Evolutionary conservation across 768 basidiomycete species (phyloP).

Genomic region (Kockovaella imperatae): DNA sequence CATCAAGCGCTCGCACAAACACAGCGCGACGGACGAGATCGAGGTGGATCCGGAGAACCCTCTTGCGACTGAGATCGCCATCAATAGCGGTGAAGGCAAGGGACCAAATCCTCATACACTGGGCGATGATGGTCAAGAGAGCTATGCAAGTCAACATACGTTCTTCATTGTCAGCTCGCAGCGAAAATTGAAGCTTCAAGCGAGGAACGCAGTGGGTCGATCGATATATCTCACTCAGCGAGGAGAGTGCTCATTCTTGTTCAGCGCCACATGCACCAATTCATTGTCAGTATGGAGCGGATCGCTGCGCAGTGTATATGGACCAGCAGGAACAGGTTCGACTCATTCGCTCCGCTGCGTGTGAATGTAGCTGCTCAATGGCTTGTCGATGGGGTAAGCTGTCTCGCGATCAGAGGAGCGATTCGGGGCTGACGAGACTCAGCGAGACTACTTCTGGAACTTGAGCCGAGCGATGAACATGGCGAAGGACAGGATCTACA

Average conservation of each 20-base stretch:
- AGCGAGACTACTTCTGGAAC: conserved; percentile 99
- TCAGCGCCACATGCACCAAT: conserved; percentile 88
- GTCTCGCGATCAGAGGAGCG: not conserved
- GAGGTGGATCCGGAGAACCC: conserved; percentile 31
- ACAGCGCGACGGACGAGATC: conserved; percentile 10
- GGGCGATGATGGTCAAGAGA: conserved; percentile 45
- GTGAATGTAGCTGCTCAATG: conserved; percentile 92
- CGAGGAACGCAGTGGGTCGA: conserved; percentile 67
- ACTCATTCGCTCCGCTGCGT: conserved; percentile 86
- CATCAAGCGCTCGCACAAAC: conserved; percentile 8
- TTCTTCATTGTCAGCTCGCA: conserved; percentile 92
- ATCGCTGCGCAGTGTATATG: conserved; percentile 70
- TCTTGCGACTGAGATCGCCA: conserved; percentile 29
- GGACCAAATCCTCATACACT: conserved; percentile 38
- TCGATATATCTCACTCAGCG: not conserved
- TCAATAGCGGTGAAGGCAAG: conserved; percentile 33
- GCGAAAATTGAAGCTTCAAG: conserved; percentile 73
- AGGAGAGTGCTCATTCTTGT: not conserved
- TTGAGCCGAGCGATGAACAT: conserved; percentile 81
- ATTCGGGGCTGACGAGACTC: not conserved
- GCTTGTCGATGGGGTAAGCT: conserved; percentile 87
- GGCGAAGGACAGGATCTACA: conserved; percentile 80
- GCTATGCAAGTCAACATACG: conserved; percentile 80
- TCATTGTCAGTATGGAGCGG: conserved; percentile 83
- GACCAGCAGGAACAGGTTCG: conserved; percentile 74